phyloP scores from a whole-genome alignment of 208 protist species.

The Trypanosomatidae sp. region DNA sequence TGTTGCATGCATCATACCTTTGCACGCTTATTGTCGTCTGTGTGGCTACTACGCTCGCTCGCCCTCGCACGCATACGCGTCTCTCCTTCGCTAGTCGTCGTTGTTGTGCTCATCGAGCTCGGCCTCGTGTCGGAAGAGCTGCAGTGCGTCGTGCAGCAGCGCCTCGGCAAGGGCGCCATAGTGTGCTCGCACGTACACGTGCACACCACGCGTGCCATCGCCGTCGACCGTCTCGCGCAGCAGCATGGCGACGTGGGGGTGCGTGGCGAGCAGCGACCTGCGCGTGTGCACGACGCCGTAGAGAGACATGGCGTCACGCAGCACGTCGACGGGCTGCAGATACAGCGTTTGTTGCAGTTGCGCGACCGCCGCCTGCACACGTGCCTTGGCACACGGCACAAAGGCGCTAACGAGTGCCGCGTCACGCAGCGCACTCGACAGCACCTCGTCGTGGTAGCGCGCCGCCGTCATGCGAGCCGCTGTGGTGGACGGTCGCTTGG shows the following conservation, averaged over 20 bases:
- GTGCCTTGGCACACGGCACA: slow-evolving; percentile 21
- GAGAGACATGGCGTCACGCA: slow-evolving; percentile 48
- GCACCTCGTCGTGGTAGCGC: slow-evolving; percentile 23
- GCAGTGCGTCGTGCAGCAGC: slow-evolving; percentile 12
- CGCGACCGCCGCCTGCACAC: slow-evolving; percentile 15
- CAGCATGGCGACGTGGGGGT: slow-evolving; percentile 55
- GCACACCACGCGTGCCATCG: slow-evolving; percentile 18
- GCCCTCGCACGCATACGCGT: too few relatives aligned
- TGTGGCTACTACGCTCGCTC: too few relatives aligned
- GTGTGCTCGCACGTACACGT: slow-evolving; percentile 26
- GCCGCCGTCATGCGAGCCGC: slow-evolving; percentile 6
- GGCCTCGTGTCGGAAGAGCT: too few relatives aligned
- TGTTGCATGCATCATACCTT: too few relatives aligned
- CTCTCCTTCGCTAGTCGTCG: too few relatives aligned
- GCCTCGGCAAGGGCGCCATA: slow-evolving; percentile 28
- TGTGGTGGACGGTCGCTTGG: slow-evolving; percentile 10
- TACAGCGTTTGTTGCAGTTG: slow-evolving; percentile 17
- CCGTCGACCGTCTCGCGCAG: slow-evolving; percentile 27
- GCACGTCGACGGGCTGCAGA: slow-evolving; percentile 38
- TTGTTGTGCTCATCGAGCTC: too few relatives aligned
- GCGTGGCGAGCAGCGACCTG: slow-evolving; percentile 18
- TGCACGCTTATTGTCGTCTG: too few relatives aligned
- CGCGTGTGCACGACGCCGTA: slow-evolving; percentile 40
- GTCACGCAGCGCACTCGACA: slow-evolving; percentile 10
- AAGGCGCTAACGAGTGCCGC: slow-evolving; percentile 29